Evolutionary conservation across 495 filamentous ascomycete species (phyloP).

Genomic region (Aspergillus haitiensis): DNA sequence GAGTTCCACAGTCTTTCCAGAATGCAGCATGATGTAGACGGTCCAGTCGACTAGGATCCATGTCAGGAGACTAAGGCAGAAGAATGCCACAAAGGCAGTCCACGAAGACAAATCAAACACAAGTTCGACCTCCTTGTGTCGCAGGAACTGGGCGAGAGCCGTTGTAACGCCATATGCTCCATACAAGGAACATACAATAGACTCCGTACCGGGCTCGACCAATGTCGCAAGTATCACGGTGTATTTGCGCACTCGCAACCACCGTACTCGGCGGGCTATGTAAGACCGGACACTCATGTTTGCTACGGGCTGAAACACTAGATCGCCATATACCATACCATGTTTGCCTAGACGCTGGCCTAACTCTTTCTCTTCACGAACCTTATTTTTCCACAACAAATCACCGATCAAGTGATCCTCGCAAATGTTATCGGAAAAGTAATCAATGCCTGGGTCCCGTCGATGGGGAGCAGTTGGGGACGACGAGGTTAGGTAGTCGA

Average conservation of each 20-base stretch:
- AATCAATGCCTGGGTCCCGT: slow-evolving; percentile 72
- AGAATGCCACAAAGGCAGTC: slow-evolving; percentile 63
- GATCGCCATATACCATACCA: slow-evolving; percentile 76
- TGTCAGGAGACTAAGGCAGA: slow-evolving; percentile 59
- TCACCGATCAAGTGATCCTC: slow-evolving; percentile 97
- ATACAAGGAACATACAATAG: slow-evolving; percentile 77
- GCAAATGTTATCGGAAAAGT: slow-evolving; percentile 94
- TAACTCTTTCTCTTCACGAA: slow-evolving; percentile 44
- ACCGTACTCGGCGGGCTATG: slow-evolving; percentile 79
- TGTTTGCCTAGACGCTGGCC: slow-evolving; percentile 69
- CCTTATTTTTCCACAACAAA: slow-evolving; percentile 70
- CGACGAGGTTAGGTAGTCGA: slow-evolving; percentile 71
- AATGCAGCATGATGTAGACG: slow-evolving; percentile 72
- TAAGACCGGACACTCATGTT: slow-evolving; percentile 79
- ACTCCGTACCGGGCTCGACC: slow-evolving; percentile 93
- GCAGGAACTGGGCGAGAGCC: slow-evolving; percentile 58
- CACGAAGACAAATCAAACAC: slow-evolving; percentile 56
- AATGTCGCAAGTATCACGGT: slow-evolving; percentile 86
- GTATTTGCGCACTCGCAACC: slow-evolving; percentile 93
- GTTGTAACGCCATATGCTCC: slow-evolving; percentile 77
- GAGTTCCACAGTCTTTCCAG: slow-evolving; percentile 63
- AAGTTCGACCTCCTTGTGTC: slow-evolving; percentile 50
- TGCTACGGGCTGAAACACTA: slow-evolving; percentile 86
- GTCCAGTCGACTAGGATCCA: slow-evolving; percentile 78
- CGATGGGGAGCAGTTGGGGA: slow-evolving; percentile 31